Evolutionary conservation across 129 eudicot species (phyloP), one percentile per base, ranked within the genome.

Genomic region (Lonicera japonica): DNA sequence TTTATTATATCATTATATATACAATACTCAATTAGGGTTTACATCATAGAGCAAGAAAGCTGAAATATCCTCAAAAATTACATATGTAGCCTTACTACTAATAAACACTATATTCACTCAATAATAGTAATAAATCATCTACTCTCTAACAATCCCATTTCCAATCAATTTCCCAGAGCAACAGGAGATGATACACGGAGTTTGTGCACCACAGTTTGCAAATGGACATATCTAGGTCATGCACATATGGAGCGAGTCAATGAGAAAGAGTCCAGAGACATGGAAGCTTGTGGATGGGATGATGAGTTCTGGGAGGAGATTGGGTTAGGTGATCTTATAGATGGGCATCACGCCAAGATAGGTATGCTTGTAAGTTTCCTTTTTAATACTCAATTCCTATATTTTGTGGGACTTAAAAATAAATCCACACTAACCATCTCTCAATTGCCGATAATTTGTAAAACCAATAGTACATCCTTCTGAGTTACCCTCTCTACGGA

Each of bases 201-300:
- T 76, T 71, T 94, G 75, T 94, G 96, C 80, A 88, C 99, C 56
- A 94, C 99, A 36, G 96, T 85, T 36, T 94, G 99, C 89, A 94
- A 94, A 77, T 94, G 99, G 99, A 88, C 96, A 4, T 94, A 94
- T 77, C 80, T 94, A 39, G 99, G 99, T 25, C 99, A 94, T 82
- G 99, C 96, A 21, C 99, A 94, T 70, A 78, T 88, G 95, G 83
- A 94, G 17, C 95, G 83, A 70, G 53, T 71, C 8, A 73, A 74
- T 51, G 92, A 82, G 63, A 82, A 68, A 69, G 84, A 73, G 57
- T 83, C 90, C 48, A 80, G 87, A 67, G 81, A 66, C 56, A 94
- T 94, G 96, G 96, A 94, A 81, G 85, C 96, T 40, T 75, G 86
- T 81, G 99, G 99, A 73, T 94, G 99, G 99, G 96, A 94, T 62